Percentiles rank a stretch among this genome's conserved stretches.
phyloP scores from a whole-genome alignment of 2,329 filamentous ascomycete genomes.

The Thielaviopsis ethacetica region DNA sequence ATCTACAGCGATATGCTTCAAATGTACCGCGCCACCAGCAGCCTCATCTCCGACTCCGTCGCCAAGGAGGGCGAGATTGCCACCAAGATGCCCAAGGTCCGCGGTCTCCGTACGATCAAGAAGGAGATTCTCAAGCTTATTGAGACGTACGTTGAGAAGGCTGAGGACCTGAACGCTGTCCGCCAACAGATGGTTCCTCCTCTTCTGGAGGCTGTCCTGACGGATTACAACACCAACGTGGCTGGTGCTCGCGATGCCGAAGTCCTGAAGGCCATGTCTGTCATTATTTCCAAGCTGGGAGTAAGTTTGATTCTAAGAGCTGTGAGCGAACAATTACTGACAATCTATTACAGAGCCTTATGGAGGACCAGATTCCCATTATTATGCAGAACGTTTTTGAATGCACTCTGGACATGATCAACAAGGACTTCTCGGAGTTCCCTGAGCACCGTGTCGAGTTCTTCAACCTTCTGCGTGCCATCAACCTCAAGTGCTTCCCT shows the following conservation, averaged over 20 bases:
- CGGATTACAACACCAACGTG: conserved; percentile 96
- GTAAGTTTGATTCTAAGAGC: conserved; percentile 38
- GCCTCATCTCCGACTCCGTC: conserved; percentile 87
- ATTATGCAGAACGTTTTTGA: conserved; percentile 99
- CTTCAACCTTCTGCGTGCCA: conserved; percentile 89
- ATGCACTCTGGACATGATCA: conserved; percentile 98
- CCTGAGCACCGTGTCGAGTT: conserved; percentile 99
- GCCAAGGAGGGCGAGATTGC: conserved; percentile 52
- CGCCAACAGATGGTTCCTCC: conserved; percentile 91
- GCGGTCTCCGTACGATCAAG: conserved; percentile 91
- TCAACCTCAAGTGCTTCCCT: conserved; percentile 95
- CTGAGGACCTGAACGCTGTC: conserved; percentile 87
- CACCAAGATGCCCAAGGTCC: conserved; percentile 93
- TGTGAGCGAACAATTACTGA: conserved; percentile 18
- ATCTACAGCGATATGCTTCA: conserved; percentile 98
- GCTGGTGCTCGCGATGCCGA: conserved; percentile 90
- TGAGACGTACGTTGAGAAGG: conserved; percentile 95
- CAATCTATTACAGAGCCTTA: conserved; percentile 46
- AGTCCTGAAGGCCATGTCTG: conserved; percentile 93
- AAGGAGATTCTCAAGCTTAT: conserved; percentile 98
- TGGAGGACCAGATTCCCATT: conserved; percentile 94
- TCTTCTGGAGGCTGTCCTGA: conserved; percentile 77
- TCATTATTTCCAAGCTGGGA: conserved; percentile 89
- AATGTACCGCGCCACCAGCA: conserved; percentile 96
- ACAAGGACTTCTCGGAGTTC: conserved; percentile 99